Base-by-base conservation (phyloP, 371 early-diverging fungal species). In the Actinomortierella ambigua region DNA sequence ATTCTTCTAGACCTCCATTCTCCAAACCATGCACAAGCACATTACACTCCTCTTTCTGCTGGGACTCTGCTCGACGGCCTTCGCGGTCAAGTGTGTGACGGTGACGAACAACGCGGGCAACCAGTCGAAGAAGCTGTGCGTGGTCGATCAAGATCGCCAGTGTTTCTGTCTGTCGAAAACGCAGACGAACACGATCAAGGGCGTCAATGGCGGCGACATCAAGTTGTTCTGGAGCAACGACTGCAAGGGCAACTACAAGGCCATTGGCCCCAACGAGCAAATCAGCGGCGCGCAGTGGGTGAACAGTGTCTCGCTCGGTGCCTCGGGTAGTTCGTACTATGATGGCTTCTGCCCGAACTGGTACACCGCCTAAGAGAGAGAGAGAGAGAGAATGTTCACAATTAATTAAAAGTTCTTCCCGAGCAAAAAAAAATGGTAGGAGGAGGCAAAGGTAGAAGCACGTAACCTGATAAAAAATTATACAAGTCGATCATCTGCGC, bases 231-330 rank as follows among this genome's bases (percentile, higher is more conserved):
- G 7, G 53, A 34, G 15, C 11, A 1, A 9, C 39, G 41, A 53
- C 53, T 53, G 53, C 53, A 53, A 18, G 6, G 53, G 53, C 11
- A 53, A 41, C 39, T 53, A 40, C 53, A 28, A 53, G 39, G 39
- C 3, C 2, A 28, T 53, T 22, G 13, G 18, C 34, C 8, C 17
- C 9, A 53, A 53, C 53, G 1, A 15, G 9, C 18, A 6, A 9
- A 53, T 53, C 22, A 20, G 13, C 22, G 39, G 39, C 20, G 53
- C 53, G 15, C 53, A 53, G 13, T 53, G 53, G 53, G 53, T 53
- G 39, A 53, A 53, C 39, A 53, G 53, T 39, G 39, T 53, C 39
- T 53, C 53, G 11, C 34, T 53, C 53, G 53, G 53, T 34, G 11
- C 28, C 39, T 53, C 53, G 17, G 53, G 53, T 34, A 34, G 4